Base-by-base conservation (phyloP, 768 basidiomycete species). In the Cystobasidium ongulense region DNA sequence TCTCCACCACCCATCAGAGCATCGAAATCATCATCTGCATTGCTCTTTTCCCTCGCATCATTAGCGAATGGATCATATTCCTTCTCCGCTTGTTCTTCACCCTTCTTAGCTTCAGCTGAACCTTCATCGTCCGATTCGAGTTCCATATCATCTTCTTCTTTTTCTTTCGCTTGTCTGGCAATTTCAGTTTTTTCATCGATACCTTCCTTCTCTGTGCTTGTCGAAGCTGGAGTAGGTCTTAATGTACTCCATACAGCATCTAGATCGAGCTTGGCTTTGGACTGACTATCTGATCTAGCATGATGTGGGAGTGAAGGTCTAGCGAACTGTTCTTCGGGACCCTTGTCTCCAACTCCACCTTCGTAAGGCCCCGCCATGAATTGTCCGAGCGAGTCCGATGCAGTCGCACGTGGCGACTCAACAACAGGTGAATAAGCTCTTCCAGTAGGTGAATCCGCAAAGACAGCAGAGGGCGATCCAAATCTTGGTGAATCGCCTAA, bases 11-110 rank as follows among this genome's bases (percentile, higher is more conserved):
- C 86, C 43, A 93, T 81, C 78, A 91, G 88, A 87, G 91, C 89
- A 77, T 92, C 91, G 78, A 93, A 91, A 80, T 91, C 91, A 75
- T 87, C 86, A 81, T 91, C 91, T 52, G 66, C 87, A 84, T 74
- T 84, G 86, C 63, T 76, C 78, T 79, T 77, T 27, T 59, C 25
- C 76, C 59, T 35, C 18, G 15, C 61, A 29, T 76, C 76, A 21
- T 35, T 66, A 35, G 68, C 74, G 70, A 76, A 75, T 1, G 72
- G 71, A 36, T 75, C 74, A 35, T 68, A 72, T n/a, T 71, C 74
- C 17, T 72, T 59, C 27, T 46, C 29, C 31, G 29, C 73, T 27
- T 62, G 53, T 53, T 8, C 61, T 27, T 74, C 70, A 15, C 33
- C 70, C 27, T 41, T 29, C 39, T 33, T 41, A 11, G 18, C 27